phyloP scores from a whole-genome alignment of 1,284 basidiomycete genomes.

The Apiotrichum domesticum region DNA sequence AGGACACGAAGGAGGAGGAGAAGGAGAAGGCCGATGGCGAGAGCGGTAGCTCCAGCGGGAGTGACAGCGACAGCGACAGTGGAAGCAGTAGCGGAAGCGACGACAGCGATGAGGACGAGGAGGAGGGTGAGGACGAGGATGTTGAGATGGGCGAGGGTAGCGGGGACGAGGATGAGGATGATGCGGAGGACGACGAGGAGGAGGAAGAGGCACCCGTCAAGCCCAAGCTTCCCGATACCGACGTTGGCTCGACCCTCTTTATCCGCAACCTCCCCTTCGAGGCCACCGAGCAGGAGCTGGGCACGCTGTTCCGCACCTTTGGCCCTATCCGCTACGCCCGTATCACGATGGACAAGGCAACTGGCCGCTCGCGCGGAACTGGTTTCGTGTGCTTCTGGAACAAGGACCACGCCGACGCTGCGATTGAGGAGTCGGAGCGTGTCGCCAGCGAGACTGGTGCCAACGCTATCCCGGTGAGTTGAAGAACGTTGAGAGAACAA shows the following conservation, averaged over 20 bases:
- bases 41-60: conserved; percentile 35
- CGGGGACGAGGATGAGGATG: conserved; percentile 40
- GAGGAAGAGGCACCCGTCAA: conserved; percentile 57
- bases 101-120: conserved; percentile 25
- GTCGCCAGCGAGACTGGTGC: conserved; percentile 57
- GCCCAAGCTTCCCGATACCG: conserved; percentile 68
- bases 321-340: conserved; percentile 90
- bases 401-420: conserved; percentile 77
- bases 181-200: conserved; percentile 47
- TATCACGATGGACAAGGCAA: conserved; percentile 78
- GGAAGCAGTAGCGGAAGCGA: conserved; percentile 19
- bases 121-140: conserved; percentile 23
- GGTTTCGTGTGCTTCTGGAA: conserved; percentile 99
- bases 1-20: conserved; percentile 47
- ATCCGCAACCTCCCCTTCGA: conserved; percentile 90
- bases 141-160: conserved; percentile 51
- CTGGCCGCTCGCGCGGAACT: conserved; percentile 82
- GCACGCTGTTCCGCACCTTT: conserved; percentile 79
- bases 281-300: conserved; percentile 83
- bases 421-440: conserved; percentile 71
- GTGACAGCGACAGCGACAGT: conserved; percentile 24
- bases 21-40: conserved; percentile 53
- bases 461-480: conserved; percentile 39
- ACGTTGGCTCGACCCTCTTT: conserved; percentile 86
- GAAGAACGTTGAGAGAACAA: conserved; percentile 12